phyloP scores from a whole-genome alignment of 2,329 filamentous ascomycete species.

The Lecanicillium sp. region DNA sequence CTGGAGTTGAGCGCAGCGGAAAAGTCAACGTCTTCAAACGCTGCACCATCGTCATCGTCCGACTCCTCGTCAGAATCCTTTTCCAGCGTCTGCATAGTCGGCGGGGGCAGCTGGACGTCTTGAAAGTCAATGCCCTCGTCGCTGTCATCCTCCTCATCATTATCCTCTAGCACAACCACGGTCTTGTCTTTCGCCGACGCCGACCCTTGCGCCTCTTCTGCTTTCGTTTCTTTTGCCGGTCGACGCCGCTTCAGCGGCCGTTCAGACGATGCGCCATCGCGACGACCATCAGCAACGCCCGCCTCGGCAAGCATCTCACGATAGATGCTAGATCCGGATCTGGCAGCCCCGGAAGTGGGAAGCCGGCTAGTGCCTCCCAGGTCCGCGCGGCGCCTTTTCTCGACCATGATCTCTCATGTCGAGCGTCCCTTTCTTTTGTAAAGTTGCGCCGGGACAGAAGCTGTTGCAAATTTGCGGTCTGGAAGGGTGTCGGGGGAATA shows the following conservation, averaged over 20 bases:
- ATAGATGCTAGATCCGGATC: constrained; percentile 32
- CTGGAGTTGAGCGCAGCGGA: constrained; percentile 17
- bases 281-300: constrained; percentile 24
- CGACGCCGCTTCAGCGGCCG: constrained; percentile 32
- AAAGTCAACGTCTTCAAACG: constrained; percentile 43
- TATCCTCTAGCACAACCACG: constrained; percentile 3
- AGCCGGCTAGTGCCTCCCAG: constrained; percentile 10
- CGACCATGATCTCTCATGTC: constrained; percentile 20
- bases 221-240: constrained; percentile 11
- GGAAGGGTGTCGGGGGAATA: neutral
- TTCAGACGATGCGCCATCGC: constrained; percentile 20
- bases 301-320: constrained; percentile 41
- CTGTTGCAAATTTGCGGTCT: neutral
- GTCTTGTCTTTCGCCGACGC: constrained; percentile 4
- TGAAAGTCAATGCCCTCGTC: constrained; percentile 40
- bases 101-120: constrained; percentile 38
- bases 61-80: constrained; percentile 39
- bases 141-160: constrained; percentile 22
- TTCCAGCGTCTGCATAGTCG: constrained; percentile 43
- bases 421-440: no score
- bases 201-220: neutral
- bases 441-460: constrained; percentile 3
- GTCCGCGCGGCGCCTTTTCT: constrained; percentile 19
- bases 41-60: constrained; percentile 30
- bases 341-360: constrained; percentile 4